A percentile compares a stretch with the other conserved stretches of the same genome.
phyloP scores from a whole-genome alignment of 495 filamentous ascomycete genomes.

The Tuber microsphaerosporum region DNA sequence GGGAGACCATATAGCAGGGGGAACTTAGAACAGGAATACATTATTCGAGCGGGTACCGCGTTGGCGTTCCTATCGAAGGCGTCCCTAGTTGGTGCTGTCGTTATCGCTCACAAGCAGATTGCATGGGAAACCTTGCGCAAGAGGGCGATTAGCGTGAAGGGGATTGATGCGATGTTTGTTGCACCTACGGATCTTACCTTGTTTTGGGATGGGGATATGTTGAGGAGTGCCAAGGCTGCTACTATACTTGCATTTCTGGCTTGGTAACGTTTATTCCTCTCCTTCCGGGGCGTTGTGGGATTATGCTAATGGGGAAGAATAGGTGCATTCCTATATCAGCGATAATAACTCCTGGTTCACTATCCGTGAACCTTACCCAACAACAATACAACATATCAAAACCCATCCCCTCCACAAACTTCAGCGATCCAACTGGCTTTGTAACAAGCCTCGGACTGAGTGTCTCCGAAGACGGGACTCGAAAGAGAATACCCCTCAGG shows the following conservation, averaged over 20 bases:
- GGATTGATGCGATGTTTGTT: neutral
- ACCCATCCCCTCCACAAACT: neutral
- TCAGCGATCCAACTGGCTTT: neutral
- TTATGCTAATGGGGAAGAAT: neutral
- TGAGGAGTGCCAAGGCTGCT: neutral
- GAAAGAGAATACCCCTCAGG: neutral
- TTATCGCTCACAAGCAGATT: constrained; percentile 10
- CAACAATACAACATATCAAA: neutral
- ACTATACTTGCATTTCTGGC: neutral
- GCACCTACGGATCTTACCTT: neutral
- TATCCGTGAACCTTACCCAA: neutral
- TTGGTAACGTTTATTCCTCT: neutral
- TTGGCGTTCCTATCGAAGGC: constrained; percentile 10
- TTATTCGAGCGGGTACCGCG: neutral
- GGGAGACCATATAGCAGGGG: neutral
- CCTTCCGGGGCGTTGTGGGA: neutral
- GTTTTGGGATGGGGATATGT: neutral
- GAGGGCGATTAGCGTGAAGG: neutral
- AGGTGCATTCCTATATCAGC: neutral
- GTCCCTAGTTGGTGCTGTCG: constrained; percentile 1
- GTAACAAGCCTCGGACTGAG: neutral
- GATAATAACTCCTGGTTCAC: neutral
- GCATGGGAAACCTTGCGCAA: neutral
- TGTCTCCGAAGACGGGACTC: neutral
- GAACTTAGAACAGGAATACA: neutral